Evolutionary conservation across 176 grass and related monocot species (phyloP).

Genomic region (Avena eriantha): DNA sequence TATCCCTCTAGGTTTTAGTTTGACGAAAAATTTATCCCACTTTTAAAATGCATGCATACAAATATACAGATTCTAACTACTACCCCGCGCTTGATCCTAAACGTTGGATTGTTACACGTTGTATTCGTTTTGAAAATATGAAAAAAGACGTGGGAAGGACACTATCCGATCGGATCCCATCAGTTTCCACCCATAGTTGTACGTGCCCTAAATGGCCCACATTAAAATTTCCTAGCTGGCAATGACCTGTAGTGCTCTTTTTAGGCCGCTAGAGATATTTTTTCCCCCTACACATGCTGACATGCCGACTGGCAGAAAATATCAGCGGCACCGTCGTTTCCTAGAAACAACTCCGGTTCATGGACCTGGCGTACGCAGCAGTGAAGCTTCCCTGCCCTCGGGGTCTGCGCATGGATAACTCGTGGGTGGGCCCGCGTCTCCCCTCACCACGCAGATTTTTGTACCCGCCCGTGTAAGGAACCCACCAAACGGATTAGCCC

Average conservation of each 20-base stretch:
- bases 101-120: too few species aligned
- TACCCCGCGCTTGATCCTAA: too few species aligned
- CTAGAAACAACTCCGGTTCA: slow-evolving; percentile 6
- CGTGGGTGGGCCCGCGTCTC: slow-evolving; percentile 38
- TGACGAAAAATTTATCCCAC: too few species aligned
- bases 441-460: slow-evolving; percentile 47
- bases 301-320: not conserved
- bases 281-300: not conserved
- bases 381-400: not conserved
- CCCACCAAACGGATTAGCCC: slow-evolving; percentile 11
- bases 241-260: not conserved
- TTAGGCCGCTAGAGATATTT: not conserved
- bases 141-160: too few species aligned
- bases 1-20: too few species aligned
- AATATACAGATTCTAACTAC: too few species aligned
- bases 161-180: too few species aligned
- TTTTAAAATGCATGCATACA: too few species aligned
- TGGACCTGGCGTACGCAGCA: slow-evolving; percentile 36
- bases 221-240: not conserved
- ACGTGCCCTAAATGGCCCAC: too few species aligned
- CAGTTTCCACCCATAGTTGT: too few species aligned
- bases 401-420: slow-evolving; percentile 59
- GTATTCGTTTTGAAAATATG: too few species aligned
- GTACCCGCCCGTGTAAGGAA: slow-evolving; percentile 40
- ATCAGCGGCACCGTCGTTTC: slow-evolving; percentile 10